phyloP scores from a whole-genome alignment of 371 early-diverging fungal genomes.

The Mucor saturninus region DNA sequence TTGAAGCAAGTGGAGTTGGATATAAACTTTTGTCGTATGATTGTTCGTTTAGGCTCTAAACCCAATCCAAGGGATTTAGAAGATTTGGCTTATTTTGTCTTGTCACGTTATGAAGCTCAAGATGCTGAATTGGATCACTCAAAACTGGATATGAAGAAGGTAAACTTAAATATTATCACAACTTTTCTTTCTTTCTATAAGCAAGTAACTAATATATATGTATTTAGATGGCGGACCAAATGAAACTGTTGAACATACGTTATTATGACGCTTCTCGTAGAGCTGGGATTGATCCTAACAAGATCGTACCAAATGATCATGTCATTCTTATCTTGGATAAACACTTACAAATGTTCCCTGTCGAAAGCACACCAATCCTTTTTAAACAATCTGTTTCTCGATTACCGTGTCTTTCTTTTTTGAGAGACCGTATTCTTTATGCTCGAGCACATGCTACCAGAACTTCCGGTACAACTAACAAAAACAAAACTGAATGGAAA shows the following conservation, averaged over 20 bases:
- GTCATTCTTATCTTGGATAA: conserved; percentile 85
- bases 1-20: conserved; percentile 48
- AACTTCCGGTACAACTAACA: conserved; percentile 13
- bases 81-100: conserved; percentile 72
- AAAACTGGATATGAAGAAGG: conserved; percentile 59
- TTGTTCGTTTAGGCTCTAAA: conserved; percentile 60
- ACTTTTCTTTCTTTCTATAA: no score
- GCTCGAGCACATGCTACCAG: conserved; percentile 23
- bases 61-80: conserved; percentile 59
- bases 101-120: conserved; percentile 64
- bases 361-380: conserved; percentile 83
- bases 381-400: conserved; percentile 77
- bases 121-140: conserved; percentile 53
- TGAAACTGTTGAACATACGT: conserved; percentile 18
- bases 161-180: conserved; percentile 17
- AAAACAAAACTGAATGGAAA: conserved; percentile 24
- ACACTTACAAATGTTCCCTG: conserved; percentile 79
- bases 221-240: conserved; percentile 27
- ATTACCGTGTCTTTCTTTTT: conserved; percentile 76
- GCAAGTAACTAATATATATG: background rate
- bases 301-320: conserved; percentile 53
- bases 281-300: conserved; percentile 24
- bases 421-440: conserved; percentile 68
- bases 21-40: conserved; percentile 58
- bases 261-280: conserved; percentile 32